These are phyloP conservation scores for Calonectria pauciramosa DNA, from an alignment of 2,329 filamentous ascomycete genomes.

Conservation along the genomic window DNA sequence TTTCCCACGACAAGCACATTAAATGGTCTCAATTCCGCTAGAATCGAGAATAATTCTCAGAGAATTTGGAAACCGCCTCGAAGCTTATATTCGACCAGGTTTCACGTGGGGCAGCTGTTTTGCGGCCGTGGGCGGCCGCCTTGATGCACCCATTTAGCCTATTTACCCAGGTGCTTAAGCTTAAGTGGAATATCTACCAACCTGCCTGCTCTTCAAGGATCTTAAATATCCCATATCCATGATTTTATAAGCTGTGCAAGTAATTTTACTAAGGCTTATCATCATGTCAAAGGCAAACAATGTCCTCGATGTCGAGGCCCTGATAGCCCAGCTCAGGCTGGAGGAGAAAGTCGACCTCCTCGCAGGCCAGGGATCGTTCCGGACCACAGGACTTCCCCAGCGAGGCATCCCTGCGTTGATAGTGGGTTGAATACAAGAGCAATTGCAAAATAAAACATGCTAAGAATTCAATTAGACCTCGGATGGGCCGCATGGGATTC, in stretches of 20 bases:
- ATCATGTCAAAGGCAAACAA: not conserved
- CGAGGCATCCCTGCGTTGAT: slow-evolving; percentile 17
- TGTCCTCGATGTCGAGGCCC: slow-evolving; percentile 14
- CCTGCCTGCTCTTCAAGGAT: too few species aligned
- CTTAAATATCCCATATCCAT: not conserved
- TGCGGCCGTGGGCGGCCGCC: not conserved
- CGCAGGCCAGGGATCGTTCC: slow-evolving; percentile 21
- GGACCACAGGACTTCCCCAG: slow-evolving; percentile 11
- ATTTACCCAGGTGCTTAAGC: not conserved
- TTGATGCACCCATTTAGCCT: not conserved
- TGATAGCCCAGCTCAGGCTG: slow-evolving; percentile 18
- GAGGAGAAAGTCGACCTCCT: slow-evolving; percentile 31
- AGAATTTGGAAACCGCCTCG: not conserved
- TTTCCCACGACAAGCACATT: not conserved
- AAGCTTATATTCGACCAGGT: not conserved
- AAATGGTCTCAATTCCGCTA: fast-evolving
- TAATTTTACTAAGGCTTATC: not conserved
- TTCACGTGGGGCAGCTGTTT: not conserved
- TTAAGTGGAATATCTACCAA: not conserved
- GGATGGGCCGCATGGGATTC: slow-evolving; percentile 35
- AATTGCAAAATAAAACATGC: not conserved
- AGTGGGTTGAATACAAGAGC: not conserved
- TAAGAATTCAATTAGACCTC: slow-evolving; percentile 7
- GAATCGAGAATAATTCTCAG: not conserved
- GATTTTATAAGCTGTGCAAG: not conserved